A percentile compares a stretch with the other conserved stretches of the same genome.
Evolutionary conservation across 257 asterid species (phyloP).

Genomic region (Henckelia pumila): DNA sequence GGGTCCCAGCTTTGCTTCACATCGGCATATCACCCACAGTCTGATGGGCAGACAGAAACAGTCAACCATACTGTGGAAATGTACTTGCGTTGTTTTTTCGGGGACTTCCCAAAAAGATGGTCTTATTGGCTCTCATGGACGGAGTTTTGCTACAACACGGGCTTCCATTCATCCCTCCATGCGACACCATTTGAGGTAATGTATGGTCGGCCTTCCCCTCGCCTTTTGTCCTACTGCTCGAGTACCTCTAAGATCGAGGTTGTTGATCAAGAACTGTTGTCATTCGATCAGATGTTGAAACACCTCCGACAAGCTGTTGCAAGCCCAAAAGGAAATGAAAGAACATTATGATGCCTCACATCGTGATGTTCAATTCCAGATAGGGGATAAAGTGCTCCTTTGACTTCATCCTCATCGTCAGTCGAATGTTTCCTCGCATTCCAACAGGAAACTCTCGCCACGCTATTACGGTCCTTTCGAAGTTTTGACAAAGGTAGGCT

Average conservation of each 20-base stretch:
- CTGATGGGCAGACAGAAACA: not conserved
- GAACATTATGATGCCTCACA: too few relatives aligned
- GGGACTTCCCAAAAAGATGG: not conserved
- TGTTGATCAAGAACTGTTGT: not conserved
- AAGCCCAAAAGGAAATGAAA: too few relatives aligned
- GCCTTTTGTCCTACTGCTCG: accelerated
- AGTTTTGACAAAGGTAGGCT: too few relatives aligned
- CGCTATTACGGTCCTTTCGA: too few relatives aligned
- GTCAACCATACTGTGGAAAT: not conserved
- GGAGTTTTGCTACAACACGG: not conserved
- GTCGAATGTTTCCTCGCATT: too few relatives aligned
- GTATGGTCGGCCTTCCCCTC: not conserved
- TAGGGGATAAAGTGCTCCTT: too few relatives aligned
- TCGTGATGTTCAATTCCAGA: too few relatives aligned
- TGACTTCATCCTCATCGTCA: too few relatives aligned
- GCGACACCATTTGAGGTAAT: not conserved
- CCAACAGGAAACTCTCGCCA: too few relatives aligned
- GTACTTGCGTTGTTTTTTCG: not conserved
- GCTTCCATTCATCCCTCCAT: not conserved
- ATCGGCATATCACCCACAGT: not conserved
- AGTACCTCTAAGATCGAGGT: not conserved
- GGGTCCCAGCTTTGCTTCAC: not conserved
- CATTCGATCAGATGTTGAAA: too few relatives aligned
- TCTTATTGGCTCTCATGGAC: not conserved
- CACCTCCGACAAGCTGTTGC: too few relatives aligned